Base-by-base conservation (phyloP, 106 monocot species). In the Posidonia australis region DNA sequence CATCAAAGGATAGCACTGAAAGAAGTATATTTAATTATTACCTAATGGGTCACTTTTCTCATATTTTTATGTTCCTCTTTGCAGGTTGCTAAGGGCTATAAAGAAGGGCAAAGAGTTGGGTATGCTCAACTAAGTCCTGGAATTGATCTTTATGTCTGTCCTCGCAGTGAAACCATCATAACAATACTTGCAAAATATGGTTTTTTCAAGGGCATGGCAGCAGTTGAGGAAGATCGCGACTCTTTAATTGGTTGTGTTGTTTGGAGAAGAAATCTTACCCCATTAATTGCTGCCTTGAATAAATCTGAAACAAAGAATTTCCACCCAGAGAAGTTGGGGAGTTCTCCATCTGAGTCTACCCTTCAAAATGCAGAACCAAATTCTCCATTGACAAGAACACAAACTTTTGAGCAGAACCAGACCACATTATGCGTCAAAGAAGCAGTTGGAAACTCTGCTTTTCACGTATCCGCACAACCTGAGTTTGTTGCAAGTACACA, bases 201-300 rank as follows among this genome's bases (percentile, higher is more conserved):
- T 36, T 89, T 89, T 63, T 89, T 89, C 74, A 89, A 85, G 60
- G 89, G 89, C 69, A 80, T 80, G 75, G 46, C 63, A 42, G 84
- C 77, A 47, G 72, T 79, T 60, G 79, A 85, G 67, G 80, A 77
- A 67, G 78, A 89, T 71, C 77, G 72, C 12, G 75, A 85, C 68
- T 89, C 89, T 17, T 78, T 89, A 36, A 85, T 89, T 65, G 89
- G 89, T 44, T 89, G 89, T 67, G 75, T 89, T 76, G 66, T 89
- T 30, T 85, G 82, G 82, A 81, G 80, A 32, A 82, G 85, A 77
- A 67, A 64, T 49, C 72, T 16, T 0, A 24, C 73, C 16, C 70
- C 72, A 52, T 52, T 51, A 26, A 78, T 62, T 27, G 53, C 65
- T 43, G 41, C 21, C 20, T 28, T 63, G 25, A 73, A 72, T 62